Evolutionary conservation across 768 basidiomycete genomes (phyloP).

Genomic region (Hygrophorus pudorinus): DNA sequence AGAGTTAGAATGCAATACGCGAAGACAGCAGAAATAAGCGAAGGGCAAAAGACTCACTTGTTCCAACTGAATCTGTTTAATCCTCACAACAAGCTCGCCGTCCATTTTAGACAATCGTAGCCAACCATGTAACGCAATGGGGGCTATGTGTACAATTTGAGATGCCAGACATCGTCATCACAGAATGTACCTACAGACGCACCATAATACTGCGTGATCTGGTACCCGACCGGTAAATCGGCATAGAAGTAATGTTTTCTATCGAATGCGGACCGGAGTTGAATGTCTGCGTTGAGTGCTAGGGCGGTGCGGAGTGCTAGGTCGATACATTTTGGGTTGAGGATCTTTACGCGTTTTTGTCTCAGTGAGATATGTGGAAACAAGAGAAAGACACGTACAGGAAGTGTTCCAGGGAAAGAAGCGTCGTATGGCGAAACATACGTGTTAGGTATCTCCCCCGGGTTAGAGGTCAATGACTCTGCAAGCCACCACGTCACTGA

Average conservation of each 20-base stretch:
- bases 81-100: constrained; percentile 44
- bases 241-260: constrained; percentile 98
- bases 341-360: constrained; percentile 29
- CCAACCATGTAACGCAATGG: constrained; percentile 62
- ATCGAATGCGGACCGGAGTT: constrained; percentile 74
- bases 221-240: constrained; percentile 89
- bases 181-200: not conserved
- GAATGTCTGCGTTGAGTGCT: constrained; percentile 60
- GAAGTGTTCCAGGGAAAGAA: constrained; percentile 87
- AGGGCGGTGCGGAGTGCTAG: constrained; percentile 75
- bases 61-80: constrained; percentile 93
- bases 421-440: constrained; percentile 75
- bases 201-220: constrained; percentile 46
- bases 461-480: constrained; percentile 33
- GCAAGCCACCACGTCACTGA: not conserved
- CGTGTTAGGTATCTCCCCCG: constrained; percentile 52
- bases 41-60: constrained; percentile 45
- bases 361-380: not conserved
- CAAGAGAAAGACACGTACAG: constrained; percentile 39
- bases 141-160: constrained; percentile 37
- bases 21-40: too few species aligned
- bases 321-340: constrained; percentile 65
- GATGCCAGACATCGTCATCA: not conserved
- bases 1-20: constrained; percentile 6
- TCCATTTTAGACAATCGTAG: constrained; percentile 34